phyloP scores from a whole-genome alignment of 345 rosid species.

The Euphorbia pulcherrima region DNA sequence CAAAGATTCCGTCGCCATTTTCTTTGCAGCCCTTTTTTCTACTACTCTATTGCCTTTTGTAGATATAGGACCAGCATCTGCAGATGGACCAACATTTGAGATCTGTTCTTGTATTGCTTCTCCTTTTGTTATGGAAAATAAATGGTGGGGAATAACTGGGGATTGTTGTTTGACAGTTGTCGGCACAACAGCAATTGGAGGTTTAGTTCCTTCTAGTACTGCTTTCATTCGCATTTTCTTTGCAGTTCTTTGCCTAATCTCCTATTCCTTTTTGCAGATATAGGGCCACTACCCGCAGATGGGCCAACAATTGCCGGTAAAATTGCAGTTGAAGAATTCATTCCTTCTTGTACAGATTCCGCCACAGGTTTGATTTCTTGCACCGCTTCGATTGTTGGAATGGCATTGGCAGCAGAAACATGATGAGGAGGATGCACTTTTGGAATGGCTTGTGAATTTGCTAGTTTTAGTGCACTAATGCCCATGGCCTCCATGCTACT shows the following conservation, averaged over 20 bases:
- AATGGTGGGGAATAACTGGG: constrained; percentile 4
- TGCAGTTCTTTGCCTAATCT: too few species aligned
- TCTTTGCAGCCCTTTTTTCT: constrained; percentile 17
- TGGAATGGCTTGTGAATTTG: background rate
- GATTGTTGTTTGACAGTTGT: too few species aligned
- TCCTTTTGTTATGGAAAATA: constrained; percentile 10
- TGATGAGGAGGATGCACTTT: background rate
- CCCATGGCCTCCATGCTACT: background rate
- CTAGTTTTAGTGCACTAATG: background rate
- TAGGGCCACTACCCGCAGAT: too few species aligned
- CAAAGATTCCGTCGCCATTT: background rate
- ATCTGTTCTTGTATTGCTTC: constrained; percentile 7
- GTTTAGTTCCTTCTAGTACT: background rate
- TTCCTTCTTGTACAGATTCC: background rate
- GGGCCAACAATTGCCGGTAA: too few species aligned
- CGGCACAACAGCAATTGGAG: background rate
- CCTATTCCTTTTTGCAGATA: too few species aligned
- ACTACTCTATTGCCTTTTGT: constrained; percentile 16
- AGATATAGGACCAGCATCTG: background rate
- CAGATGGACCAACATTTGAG: constrained; percentile 7
- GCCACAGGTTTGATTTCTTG: background rate
- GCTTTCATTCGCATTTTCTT: too few species aligned
- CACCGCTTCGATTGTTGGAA: background rate
- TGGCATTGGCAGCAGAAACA: background rate
- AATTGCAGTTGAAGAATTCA: too few species aligned